These are phyloP conservation scores for Pleurotus sapidus DNA, from an alignment of 768 basidiomycete genomes.

Conservation along the genomic window DNA sequence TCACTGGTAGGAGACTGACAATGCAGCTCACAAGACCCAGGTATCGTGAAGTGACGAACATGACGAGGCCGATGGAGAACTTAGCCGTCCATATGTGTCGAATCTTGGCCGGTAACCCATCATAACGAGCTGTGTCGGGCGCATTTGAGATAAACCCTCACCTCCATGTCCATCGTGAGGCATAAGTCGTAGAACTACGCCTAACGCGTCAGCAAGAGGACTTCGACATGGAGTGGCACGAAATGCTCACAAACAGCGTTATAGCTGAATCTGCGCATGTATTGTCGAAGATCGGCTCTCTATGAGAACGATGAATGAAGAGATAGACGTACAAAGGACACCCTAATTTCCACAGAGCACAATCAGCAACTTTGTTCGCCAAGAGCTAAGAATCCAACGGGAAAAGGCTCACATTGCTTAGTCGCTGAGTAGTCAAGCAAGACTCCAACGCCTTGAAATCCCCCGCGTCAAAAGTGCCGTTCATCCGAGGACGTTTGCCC, in stretches of 20 bases:
- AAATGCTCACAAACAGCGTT: not conserved
- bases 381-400: too few species aligned
- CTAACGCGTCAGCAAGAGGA: not conserved
- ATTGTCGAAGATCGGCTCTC: not conserved
- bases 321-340: constrained; percentile 4
- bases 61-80: constrained; percentile 9
- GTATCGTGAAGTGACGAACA: constrained; percentile 15
- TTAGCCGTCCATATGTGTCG: constrained; percentile 13
- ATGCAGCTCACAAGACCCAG: constrained; percentile 12
- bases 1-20: constrained; percentile 11
- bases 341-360: not conserved
- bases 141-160: not conserved
- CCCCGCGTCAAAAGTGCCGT: not conserved
- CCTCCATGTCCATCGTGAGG: constrained; percentile 4
- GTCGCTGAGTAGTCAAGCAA: not conserved
- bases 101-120: constrained; percentile 3
- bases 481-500: too few species aligned
- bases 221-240: not conserved
- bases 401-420: constrained; percentile 3
- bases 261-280: not conserved
- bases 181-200: constrained; percentile 4
- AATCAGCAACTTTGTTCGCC: too few species aligned
- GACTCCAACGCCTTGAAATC: not conserved
- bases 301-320: not conserved
- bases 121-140: not conserved